Conservation (phyloP, 2,329 filamentous ascomycete species). For the Epichloe festucae region DNA sequence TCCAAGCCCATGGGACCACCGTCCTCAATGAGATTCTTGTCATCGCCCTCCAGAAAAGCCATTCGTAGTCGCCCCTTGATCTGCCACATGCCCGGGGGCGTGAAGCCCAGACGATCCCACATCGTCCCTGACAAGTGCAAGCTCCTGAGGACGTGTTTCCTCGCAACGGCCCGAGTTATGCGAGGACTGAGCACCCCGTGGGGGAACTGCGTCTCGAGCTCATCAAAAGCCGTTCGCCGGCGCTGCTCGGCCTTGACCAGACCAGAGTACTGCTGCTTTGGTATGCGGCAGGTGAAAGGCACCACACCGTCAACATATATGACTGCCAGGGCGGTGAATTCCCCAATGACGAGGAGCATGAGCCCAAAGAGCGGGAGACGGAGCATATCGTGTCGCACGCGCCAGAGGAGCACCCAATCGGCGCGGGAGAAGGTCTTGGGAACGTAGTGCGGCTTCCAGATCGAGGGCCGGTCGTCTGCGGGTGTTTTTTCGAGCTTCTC, state of each 20-base stretch:
- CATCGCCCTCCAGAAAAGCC: conserved; percentile 56
- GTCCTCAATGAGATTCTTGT: conserved; percentile 49
- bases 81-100: conserved; percentile 38
- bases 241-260: conserved; percentile 42
- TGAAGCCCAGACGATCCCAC: conserved; percentile 37
- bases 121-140: conserved; percentile 32
- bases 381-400: conserved; percentile 59
- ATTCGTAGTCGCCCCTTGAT: conserved; percentile 40
- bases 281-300: conserved; percentile 73
- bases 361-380: conserved; percentile 68
- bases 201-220: conserved; percentile 19
- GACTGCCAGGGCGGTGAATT: conserved; percentile 74
- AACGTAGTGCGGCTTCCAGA: conserved; percentile 21
- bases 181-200: conserved; percentile 23
- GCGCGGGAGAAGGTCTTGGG: conserved; percentile 39
- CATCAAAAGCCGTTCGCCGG: conserved; percentile 35
- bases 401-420: conserved; percentile 55
- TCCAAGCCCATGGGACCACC: conserved; percentile 46
- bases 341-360: conserved; percentile 65
- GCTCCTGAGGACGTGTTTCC: conserved; percentile 27
- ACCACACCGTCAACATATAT: conserved; percentile 57
- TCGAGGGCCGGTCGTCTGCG: conserved; percentile 38
- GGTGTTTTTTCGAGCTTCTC: conserved; percentile 31
- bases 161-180: conserved; percentile 17
- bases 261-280: conserved; percentile 51